Conservation (phyloP, 2,329 filamentous ascomycete genomes). For the Microsporum audouinii region DNA sequence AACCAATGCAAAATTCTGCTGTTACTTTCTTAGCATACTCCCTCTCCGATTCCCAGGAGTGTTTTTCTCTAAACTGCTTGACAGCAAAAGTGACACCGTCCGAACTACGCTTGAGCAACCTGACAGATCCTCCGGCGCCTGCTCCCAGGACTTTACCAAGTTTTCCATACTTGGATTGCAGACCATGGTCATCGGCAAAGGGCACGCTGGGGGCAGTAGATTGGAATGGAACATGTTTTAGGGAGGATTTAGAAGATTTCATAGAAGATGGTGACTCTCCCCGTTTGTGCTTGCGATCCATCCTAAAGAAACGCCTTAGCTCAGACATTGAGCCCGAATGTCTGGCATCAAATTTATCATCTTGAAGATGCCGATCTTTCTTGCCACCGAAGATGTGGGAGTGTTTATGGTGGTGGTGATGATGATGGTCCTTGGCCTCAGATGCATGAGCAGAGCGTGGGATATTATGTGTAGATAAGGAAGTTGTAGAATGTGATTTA, state of each 20-base stretch:
- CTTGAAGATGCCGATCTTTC: slow-evolving; percentile 41
- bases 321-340: slow-evolving; percentile 81
- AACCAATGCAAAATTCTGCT: slow-evolving; percentile 95
- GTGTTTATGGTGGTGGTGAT: slow-evolving; percentile 19
- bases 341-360: slow-evolving; percentile 35
- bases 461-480: slow-evolving; percentile 19
- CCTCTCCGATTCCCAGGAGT: slow-evolving; percentile 85
- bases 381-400: slow-evolving; percentile 44
- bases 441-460: slow-evolving; percentile 38
- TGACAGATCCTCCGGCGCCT: slow-evolving; percentile 86
- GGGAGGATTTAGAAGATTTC: slow-evolving; percentile 38
- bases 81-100: slow-evolving; percentile 93
- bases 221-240: slow-evolving; percentile 45
- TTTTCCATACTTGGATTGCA: slow-evolving; percentile 88
- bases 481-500: slow-evolving; percentile 25
- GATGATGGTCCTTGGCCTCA: slow-evolving; percentile 34
- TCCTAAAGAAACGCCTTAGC: slow-evolving; percentile 89
- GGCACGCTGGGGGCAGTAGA: slow-evolving; percentile 48
- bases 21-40: slow-evolving; percentile 98
- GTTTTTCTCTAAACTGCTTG: slow-evolving; percentile 87
- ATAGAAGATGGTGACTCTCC: slow-evolving; percentile 52
- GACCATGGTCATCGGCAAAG: slow-evolving; percentile 85
- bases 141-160: slow-evolving; percentile 88
- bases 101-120: slow-evolving; percentile 83
- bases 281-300: slow-evolving; percentile 54